phyloP scores from a whole-genome alignment of 352 stramenopile species.

The Phytophthora tentaculata region DNA sequence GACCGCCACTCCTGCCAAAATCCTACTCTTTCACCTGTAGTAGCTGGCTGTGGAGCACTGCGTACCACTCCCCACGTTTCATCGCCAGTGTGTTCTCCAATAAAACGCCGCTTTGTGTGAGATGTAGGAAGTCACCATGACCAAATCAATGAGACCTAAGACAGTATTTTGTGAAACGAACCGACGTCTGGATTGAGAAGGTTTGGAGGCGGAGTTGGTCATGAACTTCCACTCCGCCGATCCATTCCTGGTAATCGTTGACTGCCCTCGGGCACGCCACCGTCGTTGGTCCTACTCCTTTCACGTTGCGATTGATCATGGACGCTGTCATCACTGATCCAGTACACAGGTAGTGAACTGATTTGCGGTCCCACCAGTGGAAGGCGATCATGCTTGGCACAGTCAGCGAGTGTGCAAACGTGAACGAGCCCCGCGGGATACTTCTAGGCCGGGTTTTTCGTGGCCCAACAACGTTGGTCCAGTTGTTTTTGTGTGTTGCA shows the following conservation, averaged over 20 bases:
- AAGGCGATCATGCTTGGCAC: constrained; percentile 16
- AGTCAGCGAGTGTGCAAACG: constrained; percentile 9
- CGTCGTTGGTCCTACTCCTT: neutral
- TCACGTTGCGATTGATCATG: constrained; percentile 19
- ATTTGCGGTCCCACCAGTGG: constrained; percentile 37
- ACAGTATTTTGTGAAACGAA: constrained; percentile 4
- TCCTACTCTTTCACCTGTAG: constrained; percentile 1
- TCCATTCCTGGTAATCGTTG: constrained; percentile 33
- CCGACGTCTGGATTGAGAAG: constrained; percentile 25
- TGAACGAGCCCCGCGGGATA: constrained; percentile 5
- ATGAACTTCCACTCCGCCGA: no score
- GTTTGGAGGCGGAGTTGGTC: neutral
- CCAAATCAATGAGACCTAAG: neutral
- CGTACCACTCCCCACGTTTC: constrained; percentile 6
- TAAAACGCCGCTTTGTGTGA: neutral
- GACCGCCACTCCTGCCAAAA: neutral
- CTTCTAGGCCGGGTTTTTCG: no score
- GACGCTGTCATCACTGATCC: constrained; percentile 9
- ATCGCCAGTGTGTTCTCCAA: neutral
- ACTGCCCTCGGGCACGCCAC: constrained; percentile 21
- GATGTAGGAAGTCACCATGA: constrained; percentile 1
- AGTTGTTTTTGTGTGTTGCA: no score
- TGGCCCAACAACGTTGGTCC: no score
- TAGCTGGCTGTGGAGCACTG: neutral
- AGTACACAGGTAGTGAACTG: constrained; percentile 33